These are phyloP conservation scores for Aspergillus tamarii DNA, from an alignment of 2,329 filamentous ascomycete genomes.

Conservation along the genomic window DNA sequence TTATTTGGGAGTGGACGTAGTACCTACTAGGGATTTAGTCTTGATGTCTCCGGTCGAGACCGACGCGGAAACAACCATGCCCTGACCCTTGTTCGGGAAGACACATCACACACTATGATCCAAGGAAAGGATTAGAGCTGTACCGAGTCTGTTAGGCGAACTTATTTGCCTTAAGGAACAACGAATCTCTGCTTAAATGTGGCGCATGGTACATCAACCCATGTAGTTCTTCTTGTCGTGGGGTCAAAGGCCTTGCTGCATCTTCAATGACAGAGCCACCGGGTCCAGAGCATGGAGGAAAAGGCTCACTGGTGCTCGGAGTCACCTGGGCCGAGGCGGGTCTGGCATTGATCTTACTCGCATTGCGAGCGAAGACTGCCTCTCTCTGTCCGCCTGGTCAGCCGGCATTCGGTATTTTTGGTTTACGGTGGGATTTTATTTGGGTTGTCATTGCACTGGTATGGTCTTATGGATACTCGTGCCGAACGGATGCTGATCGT, in stretches of 20 bases:
- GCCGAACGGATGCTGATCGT: neutral
- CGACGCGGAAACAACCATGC: neutral
- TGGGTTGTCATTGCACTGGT: constrained; percentile 24
- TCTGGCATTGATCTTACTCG: constrained; percentile 20
- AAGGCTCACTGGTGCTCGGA: constrained; percentile 21
- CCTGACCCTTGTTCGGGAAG: neutral
- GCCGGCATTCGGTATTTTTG: constrained; percentile 14
- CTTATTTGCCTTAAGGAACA: neutral
- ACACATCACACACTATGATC: neutral
- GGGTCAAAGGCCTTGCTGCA: neutral
- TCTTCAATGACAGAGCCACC: neutral
- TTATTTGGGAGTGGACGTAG: neutral
- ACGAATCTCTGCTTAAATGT: neutral
- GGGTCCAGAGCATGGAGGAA: constrained; percentile 2
- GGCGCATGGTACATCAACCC: neutral
- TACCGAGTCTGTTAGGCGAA: neutral
- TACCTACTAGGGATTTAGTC: neutral
- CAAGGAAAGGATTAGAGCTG: neutral
- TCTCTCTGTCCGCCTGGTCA: constrained; percentile 16
- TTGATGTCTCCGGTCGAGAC: neutral
- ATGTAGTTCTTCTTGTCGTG: neutral
- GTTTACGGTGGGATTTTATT: constrained; percentile 26
- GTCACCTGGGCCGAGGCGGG: constrained; percentile 24
- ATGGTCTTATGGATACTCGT: neutral
- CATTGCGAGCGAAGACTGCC: constrained; percentile 21